Base-by-base conservation (phyloP, 441 rosid genomes). In the Populus hybrid region DNA sequence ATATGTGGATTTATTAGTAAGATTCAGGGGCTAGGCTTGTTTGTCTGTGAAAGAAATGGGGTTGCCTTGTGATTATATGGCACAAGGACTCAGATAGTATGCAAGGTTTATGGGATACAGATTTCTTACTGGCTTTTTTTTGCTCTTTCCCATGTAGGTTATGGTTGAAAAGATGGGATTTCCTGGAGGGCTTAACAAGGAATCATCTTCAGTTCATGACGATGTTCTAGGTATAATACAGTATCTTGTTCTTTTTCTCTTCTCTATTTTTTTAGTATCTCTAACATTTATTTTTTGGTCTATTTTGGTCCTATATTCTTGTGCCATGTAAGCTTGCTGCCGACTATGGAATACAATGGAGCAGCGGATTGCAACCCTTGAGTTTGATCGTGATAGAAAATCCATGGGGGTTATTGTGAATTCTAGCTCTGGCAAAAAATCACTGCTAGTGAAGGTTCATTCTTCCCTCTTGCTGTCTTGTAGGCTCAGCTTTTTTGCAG, bases 321-420 rank as follows among this genome's bases (percentile, higher is more conserved):
- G 7, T 78, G 67, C 59, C 69, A 61, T 66, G 23, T 26, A 80
- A 94, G 98, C 98, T 79, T 94, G 92, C 83, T 94, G 90, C 76
- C 87, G 85, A 73, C 73, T 83, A 72, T 97, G 97, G 98, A 88
- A 79, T 79, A 84, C 86, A 83, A 81, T 83, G 82, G 96, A 88
- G 76, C 87, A 80, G 76, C 89, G 98, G 76, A 86, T 93, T 79
- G 98, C 97, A 76, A 94, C 99, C 67, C 91, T 97, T 73, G 99
- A 97, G 88, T 97, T 97, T 24, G 98, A 93, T 73, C 95, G 92
- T 8, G 98, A 93, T 80, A 75, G 99, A 67, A 96, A 96, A 83
- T 96, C 99, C 64, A 94, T 94, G 99, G 98, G 98, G 84, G 98
- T 94, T 80, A 92, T 96, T 80, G 95, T 91, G 72, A 89, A 88